A percentile compares a stretch with the other conserved stretches of the same genome.
These are phyloP conservation scores for Elsinoe batatas DNA, from an alignment of 2,329 filamentous ascomycete species.

Conservation along the genomic window DNA sequence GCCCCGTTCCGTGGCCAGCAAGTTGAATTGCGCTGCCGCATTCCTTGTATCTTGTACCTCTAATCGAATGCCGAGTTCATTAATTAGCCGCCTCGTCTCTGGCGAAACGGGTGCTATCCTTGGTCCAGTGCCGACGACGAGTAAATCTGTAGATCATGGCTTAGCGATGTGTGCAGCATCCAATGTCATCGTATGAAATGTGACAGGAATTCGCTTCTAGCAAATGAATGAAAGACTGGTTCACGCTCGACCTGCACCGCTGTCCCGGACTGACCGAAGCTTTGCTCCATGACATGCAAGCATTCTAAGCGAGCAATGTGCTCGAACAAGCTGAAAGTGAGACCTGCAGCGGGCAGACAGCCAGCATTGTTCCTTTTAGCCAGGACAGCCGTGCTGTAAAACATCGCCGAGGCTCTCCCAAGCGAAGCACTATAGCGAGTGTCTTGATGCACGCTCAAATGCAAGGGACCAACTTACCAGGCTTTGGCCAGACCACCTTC, in stretches of 20 bases:
- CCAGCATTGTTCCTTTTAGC: constrained; percentile 14
- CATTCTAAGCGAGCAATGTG: constrained; percentile 4
- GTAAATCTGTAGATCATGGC: constrained; percentile 52
- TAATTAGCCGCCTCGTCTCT: constrained; percentile 60
- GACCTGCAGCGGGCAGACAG: background rate
- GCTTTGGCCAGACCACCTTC: constrained; percentile 74
- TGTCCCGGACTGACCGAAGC: background rate
- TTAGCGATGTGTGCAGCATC: background rate
- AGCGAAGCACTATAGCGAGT: background rate
- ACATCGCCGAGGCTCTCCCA: background rate
- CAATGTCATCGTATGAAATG: background rate
- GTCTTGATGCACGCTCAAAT: background rate
- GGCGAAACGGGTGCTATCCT: constrained; percentile 67
- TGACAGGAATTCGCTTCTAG: background rate
- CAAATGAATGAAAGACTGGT: background rate
- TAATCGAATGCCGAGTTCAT: constrained; percentile 68
- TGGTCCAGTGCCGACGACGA: constrained; percentile 79
- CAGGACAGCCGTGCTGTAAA: background rate
- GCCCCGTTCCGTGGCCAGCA: constrained; percentile 88
- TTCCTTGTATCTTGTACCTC: constrained; percentile 90
- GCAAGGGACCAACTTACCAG: constrained; percentile 50
- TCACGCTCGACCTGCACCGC: background rate
- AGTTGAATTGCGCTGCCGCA: constrained; percentile 86
- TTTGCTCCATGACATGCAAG: background rate
- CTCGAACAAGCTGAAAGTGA: background rate